Percentiles rank a stretch among this genome's conserved stretches.
These are phyloP conservation scores for Raphanus sativus DNA, from an alignment of 345 rosid species.

Conservation along the genomic window DNA sequence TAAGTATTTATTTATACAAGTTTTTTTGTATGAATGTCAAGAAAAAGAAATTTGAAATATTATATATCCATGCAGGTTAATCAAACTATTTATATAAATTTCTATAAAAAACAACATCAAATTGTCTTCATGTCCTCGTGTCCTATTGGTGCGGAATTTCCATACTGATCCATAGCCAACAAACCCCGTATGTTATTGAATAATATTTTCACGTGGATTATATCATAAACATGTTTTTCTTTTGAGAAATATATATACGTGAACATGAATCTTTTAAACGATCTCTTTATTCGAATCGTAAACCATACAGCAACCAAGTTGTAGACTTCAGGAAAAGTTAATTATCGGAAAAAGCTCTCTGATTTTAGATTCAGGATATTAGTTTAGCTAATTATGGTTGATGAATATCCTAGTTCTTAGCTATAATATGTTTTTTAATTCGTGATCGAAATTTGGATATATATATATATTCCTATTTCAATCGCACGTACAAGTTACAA, in stretches of 20 bases:
- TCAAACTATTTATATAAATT: too few relatives aligned
- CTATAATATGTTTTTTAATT: background rate
- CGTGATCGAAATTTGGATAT: too few relatives aligned
- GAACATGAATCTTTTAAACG: too few relatives aligned
- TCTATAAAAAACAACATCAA: slow-evolving; percentile 10
- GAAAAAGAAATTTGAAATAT: background rate
- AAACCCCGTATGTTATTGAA: background rate
- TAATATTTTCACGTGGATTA: slow-evolving; percentile 3
- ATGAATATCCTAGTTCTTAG: background rate
- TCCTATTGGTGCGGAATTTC: slow-evolving; percentile 21
- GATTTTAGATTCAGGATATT: too few relatives aligned
- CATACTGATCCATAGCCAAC: slow-evolving; percentile 17
- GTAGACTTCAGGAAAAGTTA: background rate
- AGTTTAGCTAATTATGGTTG: background rate
- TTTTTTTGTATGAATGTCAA: background rate
- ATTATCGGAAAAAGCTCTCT: background rate
- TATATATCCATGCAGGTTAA: too few relatives aligned
- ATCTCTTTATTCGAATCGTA: too few relatives aligned
- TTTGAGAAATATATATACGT: background rate
- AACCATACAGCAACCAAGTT: too few relatives aligned
- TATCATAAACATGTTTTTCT: too few relatives aligned
- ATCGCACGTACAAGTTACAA: slow-evolving; percentile 11
- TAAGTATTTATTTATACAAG: background rate
- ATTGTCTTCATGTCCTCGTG: slow-evolving; percentile 24
- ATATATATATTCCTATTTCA: background rate